Conservation (phyloP, 805 yeast genomes). For the Kazachstania bromeliacearum region DNA sequence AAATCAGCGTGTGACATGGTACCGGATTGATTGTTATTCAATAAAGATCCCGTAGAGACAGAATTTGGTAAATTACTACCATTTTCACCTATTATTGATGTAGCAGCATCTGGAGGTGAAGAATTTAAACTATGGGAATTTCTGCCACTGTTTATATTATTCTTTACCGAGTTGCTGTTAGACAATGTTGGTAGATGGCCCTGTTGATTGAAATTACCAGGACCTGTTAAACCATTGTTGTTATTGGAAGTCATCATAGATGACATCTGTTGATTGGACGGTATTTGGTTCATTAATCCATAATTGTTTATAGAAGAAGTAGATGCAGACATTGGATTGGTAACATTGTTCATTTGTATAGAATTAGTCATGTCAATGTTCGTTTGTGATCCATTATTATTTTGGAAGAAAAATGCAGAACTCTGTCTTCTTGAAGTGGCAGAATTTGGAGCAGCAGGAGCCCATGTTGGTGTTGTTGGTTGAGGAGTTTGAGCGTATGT, state of each 20-base stretch:
- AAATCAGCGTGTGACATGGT: conserved; percentile 46
- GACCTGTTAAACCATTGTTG: not conserved
- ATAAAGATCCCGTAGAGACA: too few relatives aligned
- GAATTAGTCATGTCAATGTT: conserved; percentile 15
- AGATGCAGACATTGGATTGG: conserved; percentile 11
- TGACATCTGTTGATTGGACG: conserved; percentile 1
- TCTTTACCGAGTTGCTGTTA: too few relatives aligned
- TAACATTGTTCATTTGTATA: conserved; percentile 5
- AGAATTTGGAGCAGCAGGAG: conserved; percentile 5
- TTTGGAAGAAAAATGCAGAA: conserved; percentile 9
- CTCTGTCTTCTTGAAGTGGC: conserved; percentile 11
- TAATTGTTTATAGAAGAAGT: conserved; percentile 12
- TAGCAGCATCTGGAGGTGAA: too few relatives aligned
- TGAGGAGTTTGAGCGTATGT: conserved; percentile 22
- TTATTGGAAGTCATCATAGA: not conserved
- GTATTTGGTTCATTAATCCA: conserved; percentile 9
- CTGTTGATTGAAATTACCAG: not conserved
- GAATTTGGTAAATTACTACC: not conserved
- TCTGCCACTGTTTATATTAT: too few relatives aligned
- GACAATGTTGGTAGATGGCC: not conserved
- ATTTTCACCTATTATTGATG: too few relatives aligned
- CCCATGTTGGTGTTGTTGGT: conserved; percentile 28
- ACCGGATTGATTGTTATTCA: too few relatives aligned
- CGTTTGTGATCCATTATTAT: conserved; percentile 4
- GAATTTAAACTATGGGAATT: too few relatives aligned